Conservation (phyloP, 148 eudicot genomes). For the Vaccinium macrocarpon region DNA sequence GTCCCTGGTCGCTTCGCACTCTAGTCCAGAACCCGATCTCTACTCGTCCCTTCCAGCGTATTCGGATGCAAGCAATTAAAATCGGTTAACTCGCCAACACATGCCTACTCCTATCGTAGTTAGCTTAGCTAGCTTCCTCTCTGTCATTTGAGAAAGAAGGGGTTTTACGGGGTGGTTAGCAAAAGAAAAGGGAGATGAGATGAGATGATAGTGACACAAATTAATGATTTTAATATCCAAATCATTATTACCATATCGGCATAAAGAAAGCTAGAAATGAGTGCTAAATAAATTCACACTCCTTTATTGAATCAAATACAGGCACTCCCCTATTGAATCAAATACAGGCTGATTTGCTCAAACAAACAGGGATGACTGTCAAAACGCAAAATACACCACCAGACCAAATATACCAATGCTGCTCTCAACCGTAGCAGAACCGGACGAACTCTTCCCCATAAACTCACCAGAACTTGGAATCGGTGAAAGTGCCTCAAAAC, state of each 20-base stretch:
- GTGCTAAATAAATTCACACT: neutral
- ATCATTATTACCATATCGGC: neutral
- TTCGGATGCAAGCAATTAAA: too few species aligned
- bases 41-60: too few species aligned
- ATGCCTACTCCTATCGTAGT: too few species aligned
- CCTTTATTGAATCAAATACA: neutral
- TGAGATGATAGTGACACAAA: neutral
- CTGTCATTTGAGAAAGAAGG: too few species aligned
- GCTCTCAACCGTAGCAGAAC: neutral
- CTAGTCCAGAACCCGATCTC: too few species aligned
- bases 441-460: neutral
- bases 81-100: too few species aligned
- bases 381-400: neutral
- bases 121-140: too few species aligned
- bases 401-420: neutral
- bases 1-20: too few species aligned
- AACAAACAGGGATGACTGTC: neutral
- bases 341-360: neutral
- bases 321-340: too few species aligned
- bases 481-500: neutral
- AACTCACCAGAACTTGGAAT: constrained; percentile 11
- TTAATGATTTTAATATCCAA: neutral
- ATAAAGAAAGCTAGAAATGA: neutral
- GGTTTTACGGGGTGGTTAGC: too few species aligned
- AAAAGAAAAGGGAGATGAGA: too few species aligned